Percentiles rank a stretch among this genome's conserved stretches.
Conservation (phyloP, 2,329 filamentous ascomycete genomes). For the Trichoderma simmonsii region DNA sequence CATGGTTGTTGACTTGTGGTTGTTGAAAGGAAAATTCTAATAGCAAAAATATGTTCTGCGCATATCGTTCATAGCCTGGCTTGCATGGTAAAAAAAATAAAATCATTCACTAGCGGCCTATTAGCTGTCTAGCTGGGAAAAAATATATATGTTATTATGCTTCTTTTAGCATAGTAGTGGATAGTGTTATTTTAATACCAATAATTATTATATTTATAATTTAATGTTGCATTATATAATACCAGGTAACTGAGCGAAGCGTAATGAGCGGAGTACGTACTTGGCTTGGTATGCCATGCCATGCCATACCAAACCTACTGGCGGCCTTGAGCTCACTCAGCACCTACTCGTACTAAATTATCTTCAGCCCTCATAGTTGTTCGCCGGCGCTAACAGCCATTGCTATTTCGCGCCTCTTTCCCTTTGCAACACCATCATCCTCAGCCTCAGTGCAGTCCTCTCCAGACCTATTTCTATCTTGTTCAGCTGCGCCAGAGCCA, state of each 20-base stretch:
- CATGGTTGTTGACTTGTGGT: not conserved
- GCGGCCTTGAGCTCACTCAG: not conserved
- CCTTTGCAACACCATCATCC: not conserved
- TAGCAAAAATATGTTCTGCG: not conserved
- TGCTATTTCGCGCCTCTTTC: not conserved
- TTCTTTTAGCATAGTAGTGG: not conserved
- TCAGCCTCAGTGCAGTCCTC: not conserved
- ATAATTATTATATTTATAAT: not conserved
- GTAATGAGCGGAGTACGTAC: not conserved
- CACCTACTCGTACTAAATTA: not conserved
- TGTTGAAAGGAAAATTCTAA: not conserved
- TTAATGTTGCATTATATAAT: not conserved
- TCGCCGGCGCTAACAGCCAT: conserved; percentile 5
- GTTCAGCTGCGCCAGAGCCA: not conserved
- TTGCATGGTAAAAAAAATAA: not conserved
- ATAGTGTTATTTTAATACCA: not conserved
- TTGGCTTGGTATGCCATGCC: not conserved
- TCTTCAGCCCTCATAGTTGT: conserved; percentile 9
- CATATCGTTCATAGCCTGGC: not conserved
- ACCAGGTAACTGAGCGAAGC: not conserved
- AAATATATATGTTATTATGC: not conserved
- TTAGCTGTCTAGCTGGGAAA: not conserved
- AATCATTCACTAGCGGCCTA: not conserved
- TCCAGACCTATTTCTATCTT: not conserved
- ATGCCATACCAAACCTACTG: not conserved